Evolutionary conservation across 768 basidiomycete species (phyloP), one percentile per base, ranked within the genome.

Genomic region (Tricholoma sp.): DNA sequence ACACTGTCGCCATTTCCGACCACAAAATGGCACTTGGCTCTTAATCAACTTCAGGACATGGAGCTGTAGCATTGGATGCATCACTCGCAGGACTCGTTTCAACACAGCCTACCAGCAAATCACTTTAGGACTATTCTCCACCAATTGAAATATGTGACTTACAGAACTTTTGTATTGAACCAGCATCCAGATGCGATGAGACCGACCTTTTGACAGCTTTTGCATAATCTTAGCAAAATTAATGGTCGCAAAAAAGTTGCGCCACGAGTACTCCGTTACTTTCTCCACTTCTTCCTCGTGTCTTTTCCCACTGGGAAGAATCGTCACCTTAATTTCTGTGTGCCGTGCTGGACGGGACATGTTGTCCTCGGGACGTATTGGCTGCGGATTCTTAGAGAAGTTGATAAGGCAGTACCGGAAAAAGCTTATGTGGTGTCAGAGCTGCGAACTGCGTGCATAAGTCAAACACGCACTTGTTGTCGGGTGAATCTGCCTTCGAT

Each of bases 211-310:
- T 1, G 94, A 94, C 59, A 99, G 70, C 71, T 98, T 98, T 69
- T 99, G 96, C 85, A 99, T 89, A 60, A 99, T 90, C 70, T 94
- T 95, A 8, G 95, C 89, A 68, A 98, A 97, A 69, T 98, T 99
- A 72, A 98, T 96, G 18, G 89, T 87, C 29, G 92, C 84, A 73
- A 98, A 98, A 72, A 99, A 98, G 71, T 98, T 98, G 50, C 97
- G 75, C 94, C 96, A 98, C 3, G 94, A 96, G 69, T 91, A 99
- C 34, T 98, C 94, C 11, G 88, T 89, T 50, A 99, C 78, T 69
- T 97, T 78, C 65, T 98, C 96, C 20, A 98, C 75, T 61, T 98
- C 96, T 65, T 95, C 93, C 49, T 91, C 87, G 29, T 82, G 80
- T 62, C 77, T 84, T 63, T 85, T 82, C 39, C 88, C 89, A 62